Conservation (phyloP, 768 basidiomycete genomes). For the Hericium erinaceus region DNA sequence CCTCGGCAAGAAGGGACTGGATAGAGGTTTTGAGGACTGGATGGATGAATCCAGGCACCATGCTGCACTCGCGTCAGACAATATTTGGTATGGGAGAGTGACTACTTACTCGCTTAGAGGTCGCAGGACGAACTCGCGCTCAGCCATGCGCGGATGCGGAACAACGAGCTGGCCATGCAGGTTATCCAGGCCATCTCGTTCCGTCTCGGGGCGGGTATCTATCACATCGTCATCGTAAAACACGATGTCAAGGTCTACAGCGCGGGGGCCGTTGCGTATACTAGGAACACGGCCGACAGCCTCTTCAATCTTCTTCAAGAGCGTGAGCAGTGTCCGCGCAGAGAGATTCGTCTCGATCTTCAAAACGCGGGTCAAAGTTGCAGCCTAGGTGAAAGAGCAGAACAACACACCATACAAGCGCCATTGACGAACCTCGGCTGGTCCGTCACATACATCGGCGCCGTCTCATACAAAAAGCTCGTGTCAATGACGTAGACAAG, state of each 20-base stretch:
- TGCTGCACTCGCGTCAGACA: constrained; percentile 35
- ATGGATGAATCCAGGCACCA: constrained; percentile 68
- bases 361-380: background rate
- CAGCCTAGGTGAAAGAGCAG: background rate
- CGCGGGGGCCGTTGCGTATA: constrained; percentile 78
- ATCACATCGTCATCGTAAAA: constrained; percentile 57
- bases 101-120: constrained; percentile 76
- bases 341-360: constrained; percentile 70
- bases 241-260: constrained; percentile 83
- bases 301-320: constrained; percentile 67
- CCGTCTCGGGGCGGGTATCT: constrained; percentile 41
- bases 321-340: constrained; percentile 46
- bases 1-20: constrained; percentile 32
- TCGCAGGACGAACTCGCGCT: constrained; percentile 87
- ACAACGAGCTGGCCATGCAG: constrained; percentile 63
- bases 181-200: constrained; percentile 37
- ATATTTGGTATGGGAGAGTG: background rate
- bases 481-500: constrained; percentile 51
- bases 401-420: constrained; percentile 68
- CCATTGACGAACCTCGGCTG: constrained; percentile 88
- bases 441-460: constrained; percentile 92
- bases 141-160: constrained; percentile 74
- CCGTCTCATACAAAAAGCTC: constrained; percentile 87
- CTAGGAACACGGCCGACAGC: constrained; percentile 72
- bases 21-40: constrained; percentile 46